phyloP scores from a whole-genome alignment of 805 yeast genomes.

The Ogataea henricii region DNA sequence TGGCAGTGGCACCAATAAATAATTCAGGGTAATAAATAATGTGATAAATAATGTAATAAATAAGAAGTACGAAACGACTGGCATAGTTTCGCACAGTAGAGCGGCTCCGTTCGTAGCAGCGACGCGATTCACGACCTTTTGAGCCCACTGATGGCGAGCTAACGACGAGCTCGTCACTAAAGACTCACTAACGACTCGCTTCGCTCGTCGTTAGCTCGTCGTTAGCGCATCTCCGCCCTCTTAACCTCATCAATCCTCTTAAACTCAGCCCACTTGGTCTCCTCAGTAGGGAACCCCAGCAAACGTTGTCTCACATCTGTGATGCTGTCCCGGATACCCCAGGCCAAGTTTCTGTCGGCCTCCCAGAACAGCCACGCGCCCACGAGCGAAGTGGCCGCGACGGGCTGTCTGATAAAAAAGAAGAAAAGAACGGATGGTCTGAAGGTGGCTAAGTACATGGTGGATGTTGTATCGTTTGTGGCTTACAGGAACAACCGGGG shows the following conservation, averaged over 20 bases:
- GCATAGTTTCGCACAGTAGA: too few relatives aligned
- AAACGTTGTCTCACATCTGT: slow-evolving; percentile 30
- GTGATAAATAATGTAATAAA: slow-evolving; percentile 9
- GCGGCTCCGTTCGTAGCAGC: too few relatives aligned
- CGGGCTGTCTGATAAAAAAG: slow-evolving; percentile 40
- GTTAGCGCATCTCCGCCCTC: not conserved
- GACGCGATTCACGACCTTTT: too few relatives aligned
- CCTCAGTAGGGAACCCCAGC: slow-evolving; percentile 37
- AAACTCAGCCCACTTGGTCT: slow-evolving; percentile 32
- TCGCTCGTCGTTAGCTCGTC: not conserved
- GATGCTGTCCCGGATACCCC: slow-evolving; percentile 35
- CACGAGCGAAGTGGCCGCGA: slow-evolving; percentile 36
- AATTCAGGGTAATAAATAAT: slow-evolving; percentile 1
- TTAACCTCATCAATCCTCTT: slow-evolving; percentile 26
- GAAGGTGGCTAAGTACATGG: slow-evolving; percentile 32
- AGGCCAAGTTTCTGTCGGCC: slow-evolving; percentile 35
- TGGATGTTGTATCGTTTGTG: not conserved
- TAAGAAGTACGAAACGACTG: not conserved
- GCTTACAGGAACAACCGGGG: not conserved
- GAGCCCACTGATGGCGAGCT: too few relatives aligned
- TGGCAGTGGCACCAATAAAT: too few relatives aligned
- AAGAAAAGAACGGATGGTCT: slow-evolving; percentile 41
- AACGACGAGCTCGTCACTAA: too few relatives aligned
- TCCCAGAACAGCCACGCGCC: slow-evolving; percentile 39
- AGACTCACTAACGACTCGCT: not conserved